Base-by-base conservation (phyloP, 2,329 filamentous ascomycete genomes). In the Emergomyces pasteurianus region DNA sequence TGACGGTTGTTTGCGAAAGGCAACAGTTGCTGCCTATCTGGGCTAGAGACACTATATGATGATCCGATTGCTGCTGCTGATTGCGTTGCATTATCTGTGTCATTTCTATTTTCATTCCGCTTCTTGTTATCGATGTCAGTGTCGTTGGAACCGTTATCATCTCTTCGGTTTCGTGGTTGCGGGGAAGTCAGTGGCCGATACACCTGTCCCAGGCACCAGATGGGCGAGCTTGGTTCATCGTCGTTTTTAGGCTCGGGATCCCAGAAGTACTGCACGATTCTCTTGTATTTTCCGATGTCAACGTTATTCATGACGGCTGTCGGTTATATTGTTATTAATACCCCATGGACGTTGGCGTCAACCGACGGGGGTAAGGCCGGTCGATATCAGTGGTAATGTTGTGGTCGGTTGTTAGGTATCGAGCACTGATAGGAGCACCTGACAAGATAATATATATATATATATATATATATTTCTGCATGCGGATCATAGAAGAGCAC, bases 261-360 rank as follows among this genome's bases (percentile, higher is more conserved):
- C 87, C 91, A 96, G 70, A 97, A 87, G 77, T 89, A 90, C 75
- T 92, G 89, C 63, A 96, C 86, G 67, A 96, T 85, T 65, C 88
- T 88, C 74, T 90, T 89, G 71, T 86, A 85, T 67, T 88, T 87
- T 46, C 88, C 84, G 63, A 95, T 78, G 69, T 95, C 89, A 60
- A 88, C 83, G 61, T 82, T 85, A 69, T 81, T 81, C 84, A 87
- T 86, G 67, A 64, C 62, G 60, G 60, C 53, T 56, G 12, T 40
- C 10, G 52, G 34, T n/a, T 46, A 46, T 16, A 46, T 6, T 49
- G 14, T 47, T 31, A 49, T 49, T 52, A 40, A 53, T 57, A 46
- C 40, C 55, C 58, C 58, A 42, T 53, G 28, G 42, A 53, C 26
- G 57, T 40, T 31, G 55, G 38, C 55, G 52, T 16, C 34, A 55